Evolutionary conservation across 129 eudicot genomes (phyloP).

Genomic region (Mikania micrantha): DNA sequence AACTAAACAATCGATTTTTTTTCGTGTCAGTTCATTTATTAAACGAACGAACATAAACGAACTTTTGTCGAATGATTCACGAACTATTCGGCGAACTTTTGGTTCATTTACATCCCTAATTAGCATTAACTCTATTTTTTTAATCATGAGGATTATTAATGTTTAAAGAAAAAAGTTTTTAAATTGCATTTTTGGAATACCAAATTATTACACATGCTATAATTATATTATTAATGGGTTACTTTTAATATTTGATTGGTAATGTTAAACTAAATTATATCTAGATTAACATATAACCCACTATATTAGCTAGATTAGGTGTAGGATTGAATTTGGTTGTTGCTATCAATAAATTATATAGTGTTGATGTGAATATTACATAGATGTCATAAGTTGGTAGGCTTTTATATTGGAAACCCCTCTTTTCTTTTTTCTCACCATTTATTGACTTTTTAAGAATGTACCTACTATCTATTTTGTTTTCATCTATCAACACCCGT

Average conservation of each 20-base stretch:
- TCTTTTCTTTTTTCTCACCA: conserved; percentile 10
- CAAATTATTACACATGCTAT: background rate
- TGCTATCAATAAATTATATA: background rate
- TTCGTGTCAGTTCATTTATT: too few species aligned
- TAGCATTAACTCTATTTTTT: too few species aligned
- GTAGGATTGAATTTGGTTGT: background rate
- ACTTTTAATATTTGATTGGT: background rate
- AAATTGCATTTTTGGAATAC: background rate
- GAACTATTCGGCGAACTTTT: too few species aligned
- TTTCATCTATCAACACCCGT: conserved; percentile 9
- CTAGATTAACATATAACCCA: background rate
- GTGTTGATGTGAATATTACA: background rate
- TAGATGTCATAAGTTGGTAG: conserved; percentile 9
- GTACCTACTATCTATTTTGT: background rate
- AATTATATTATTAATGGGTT: background rate
- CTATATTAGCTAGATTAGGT: background rate
- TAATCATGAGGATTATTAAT: background rate
- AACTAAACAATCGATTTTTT: too few species aligned
- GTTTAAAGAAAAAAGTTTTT: background rate
- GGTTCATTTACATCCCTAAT: too few species aligned
- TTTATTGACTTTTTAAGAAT: conserved; percentile 9
- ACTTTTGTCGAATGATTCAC: too few species aligned
- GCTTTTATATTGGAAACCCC: background rate
- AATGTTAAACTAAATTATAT: background rate
- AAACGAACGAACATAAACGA: too few species aligned